Conservation (phyloP, 148 eudicot species). For the Pharnaceum exiguum region DNA sequence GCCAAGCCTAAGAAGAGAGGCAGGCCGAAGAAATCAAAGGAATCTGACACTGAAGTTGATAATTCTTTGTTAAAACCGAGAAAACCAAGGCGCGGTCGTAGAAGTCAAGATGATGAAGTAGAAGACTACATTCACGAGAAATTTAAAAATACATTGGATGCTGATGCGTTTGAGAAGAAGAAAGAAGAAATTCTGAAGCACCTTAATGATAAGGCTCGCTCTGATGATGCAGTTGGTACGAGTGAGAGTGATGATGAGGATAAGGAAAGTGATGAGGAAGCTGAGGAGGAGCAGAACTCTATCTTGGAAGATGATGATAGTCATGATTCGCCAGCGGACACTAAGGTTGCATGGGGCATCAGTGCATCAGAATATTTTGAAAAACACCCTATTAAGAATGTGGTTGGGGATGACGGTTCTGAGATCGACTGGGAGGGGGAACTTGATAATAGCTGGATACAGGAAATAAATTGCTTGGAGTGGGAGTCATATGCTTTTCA, state of each 20-base stretch:
- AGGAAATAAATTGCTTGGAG: constrained; percentile 90
- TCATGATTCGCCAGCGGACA: constrained; percentile 86
- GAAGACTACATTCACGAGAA: constrained; percentile 67
- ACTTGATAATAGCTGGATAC: constrained; percentile 74
- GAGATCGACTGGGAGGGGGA: constrained; percentile 98
- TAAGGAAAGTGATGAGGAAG: constrained; percentile 20
- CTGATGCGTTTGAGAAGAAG: constrained; percentile 39
- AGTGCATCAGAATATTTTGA: constrained; percentile 86
- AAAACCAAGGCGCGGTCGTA: constrained; percentile 80
- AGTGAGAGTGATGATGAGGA: constrained; percentile 26
- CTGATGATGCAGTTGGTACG: constrained; percentile 32
- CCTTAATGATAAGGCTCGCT: constrained; percentile 21
- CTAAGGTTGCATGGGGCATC: constrained; percentile 95
- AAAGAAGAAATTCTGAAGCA: constrained; percentile 46
- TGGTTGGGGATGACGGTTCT: constrained; percentile 77
- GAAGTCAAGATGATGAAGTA: constrained; percentile 85
- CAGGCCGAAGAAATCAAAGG: constrained; percentile 23
- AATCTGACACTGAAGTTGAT: constrained; percentile 21
- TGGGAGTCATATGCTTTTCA: constrained; percentile 98
- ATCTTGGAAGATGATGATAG: constrained; percentile 81
- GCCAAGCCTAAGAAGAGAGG: constrained; percentile 26
- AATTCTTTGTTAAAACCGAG: constrained; percentile 38
- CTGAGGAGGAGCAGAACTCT: no score
- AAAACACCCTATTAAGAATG: constrained; percentile 69
- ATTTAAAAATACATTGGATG: constrained; percentile 60